Conservation (phyloP, 306 rosid genomes). For the Sesbania bispinosa region DNA sequence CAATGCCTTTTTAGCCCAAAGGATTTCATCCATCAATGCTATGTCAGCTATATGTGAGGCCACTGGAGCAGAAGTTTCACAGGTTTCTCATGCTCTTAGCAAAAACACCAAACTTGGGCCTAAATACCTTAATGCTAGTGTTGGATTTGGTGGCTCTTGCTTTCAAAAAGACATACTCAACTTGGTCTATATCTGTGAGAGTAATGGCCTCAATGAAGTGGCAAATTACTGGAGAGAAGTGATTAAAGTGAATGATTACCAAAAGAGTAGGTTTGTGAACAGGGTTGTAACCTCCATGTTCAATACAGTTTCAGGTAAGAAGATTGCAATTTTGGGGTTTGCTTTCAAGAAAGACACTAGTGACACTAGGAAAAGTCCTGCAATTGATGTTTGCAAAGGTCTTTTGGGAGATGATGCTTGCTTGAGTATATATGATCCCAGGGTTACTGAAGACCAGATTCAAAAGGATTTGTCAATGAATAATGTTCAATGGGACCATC, state of each 20-base stretch:
- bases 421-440: constrained; percentile 67
- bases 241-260: constrained; percentile 77
- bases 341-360: too few species aligned
- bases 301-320: constrained; percentile 76
- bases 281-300: constrained; percentile 75
- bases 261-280: constrained; percentile 72
- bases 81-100: constrained; percentile 68
- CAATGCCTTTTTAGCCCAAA: constrained; percentile 75
- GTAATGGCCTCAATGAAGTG: constrained; percentile 74
- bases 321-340: constrained; percentile 71
- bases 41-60: constrained; percentile 87
- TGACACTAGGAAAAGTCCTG: constrained; percentile 86
- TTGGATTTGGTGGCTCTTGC: constrained; percentile 96
- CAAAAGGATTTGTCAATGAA: constrained; percentile 52
- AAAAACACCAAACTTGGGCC: constrained; percentile 72
- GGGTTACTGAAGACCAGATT: constrained; percentile 62
- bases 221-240: constrained; percentile 82
- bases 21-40: constrained; percentile 77
- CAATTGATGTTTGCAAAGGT: constrained; percentile 80
- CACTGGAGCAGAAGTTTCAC: constrained; percentile 73
- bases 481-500: constrained; percentile 60
- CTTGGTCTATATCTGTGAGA: constrained; percentile 72
- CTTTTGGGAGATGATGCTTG: constrained; percentile 65
- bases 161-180: too few species aligned
- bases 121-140: constrained; percentile 67